Base-by-base conservation (phyloP, 768 basidiomycete species). In the Cystobasidium tubakii region DNA sequence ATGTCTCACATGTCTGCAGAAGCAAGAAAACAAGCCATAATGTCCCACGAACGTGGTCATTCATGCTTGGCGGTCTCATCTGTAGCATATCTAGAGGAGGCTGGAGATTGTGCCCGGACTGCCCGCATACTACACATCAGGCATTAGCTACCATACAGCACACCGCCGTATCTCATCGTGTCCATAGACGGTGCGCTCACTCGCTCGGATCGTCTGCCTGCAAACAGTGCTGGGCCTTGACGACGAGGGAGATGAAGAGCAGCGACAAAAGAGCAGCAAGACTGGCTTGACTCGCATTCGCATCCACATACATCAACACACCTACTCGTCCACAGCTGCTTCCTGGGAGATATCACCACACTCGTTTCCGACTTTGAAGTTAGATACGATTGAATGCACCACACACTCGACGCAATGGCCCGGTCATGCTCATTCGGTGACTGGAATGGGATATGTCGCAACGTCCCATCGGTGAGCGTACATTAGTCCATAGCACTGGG, bases 361-460 rank as follows among this genome's bases (percentile, higher is more conserved):
- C 46, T 50, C 46, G 46, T 50, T 50, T n/a, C n/a, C n/a, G n/a
- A 39, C 39, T 39, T 15, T 39, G 39, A 6, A 39, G 39, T 6
- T 39, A n/a, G n/a, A n/a, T n/a, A 39, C 39, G 7, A 50, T 19
- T 21, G 46, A 50, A n/a, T 19, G 21, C 46, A 50, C 46, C 7
- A 3, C 46, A 50, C 3, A 50, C 46, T 21, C 46, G 57, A 39
- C 63, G 39, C 7, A 2, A 67, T 67, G 66, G 66, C 53, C 29
- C 4, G 39, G 29, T 67, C 66, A 29, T 67, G 53, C 39, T 19
- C 25, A 17, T 67, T 50, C 46, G 66, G 66, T 31, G 66, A 67
- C 50, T 67, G 66, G 66, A n/a, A 67, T 31, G 29, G 53, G 66
- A 67, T 67, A 67, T 67, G 66, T 67, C 66, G 66, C 7, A 67